Evolutionary conservation across 768 basidiomycete species (phyloP), one percentile per base, ranked within the genome.

Genomic region (Crepidotus variabilis): DNA sequence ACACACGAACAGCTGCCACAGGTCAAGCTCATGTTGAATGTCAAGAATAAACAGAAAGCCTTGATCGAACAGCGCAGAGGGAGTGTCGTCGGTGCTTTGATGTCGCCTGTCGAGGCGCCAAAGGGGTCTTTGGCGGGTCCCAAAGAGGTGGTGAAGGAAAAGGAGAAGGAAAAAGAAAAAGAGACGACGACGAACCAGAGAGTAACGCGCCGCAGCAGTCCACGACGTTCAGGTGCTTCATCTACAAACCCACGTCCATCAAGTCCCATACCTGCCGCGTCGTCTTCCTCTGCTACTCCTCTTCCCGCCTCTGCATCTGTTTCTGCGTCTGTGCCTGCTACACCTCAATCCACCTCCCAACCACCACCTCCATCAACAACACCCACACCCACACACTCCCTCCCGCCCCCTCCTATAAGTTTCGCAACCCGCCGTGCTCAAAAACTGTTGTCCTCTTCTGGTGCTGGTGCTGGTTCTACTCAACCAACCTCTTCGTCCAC

Each of bases 31-130:
- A 81, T 81, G 73, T 75, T 85, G 57, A 70, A 76, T 34, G 78
- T 83, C 50, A 89, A 88, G 64, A 86, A 86, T 67, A 84, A 85
- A 61, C 89, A 87, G 69, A 85, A 88, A 69, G 80, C 83, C 48
- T 72, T 86, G 55, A 83, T 85, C 54, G 86, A 90, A 67, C 85
- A 87, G 70, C 80, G 87, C 50, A 72, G 88, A 60, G 86, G 80
- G 9, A 86, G 85, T 65, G 71, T 77, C 13, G 82, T 76, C 28
- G 76, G 73, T 13, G 63, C 73, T 47, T 57, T 73, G n/a, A n/a
- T n/a, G 28, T 69, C 78, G 2, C 68, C 76, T n/a, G 62, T 69
- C 11, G 24, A 55, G 55, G 36, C 49, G 62, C 55, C 34, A 50
- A 35, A 46, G n/a, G 11, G 23, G 63, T 61, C n/a, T n/a, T n/a